Evolutionary conservation across 2,329 filamentous ascomycete species (phyloP), one percentile per base, ranked within the genome.

Genomic region (Aspergillaceae sp.): DNA sequence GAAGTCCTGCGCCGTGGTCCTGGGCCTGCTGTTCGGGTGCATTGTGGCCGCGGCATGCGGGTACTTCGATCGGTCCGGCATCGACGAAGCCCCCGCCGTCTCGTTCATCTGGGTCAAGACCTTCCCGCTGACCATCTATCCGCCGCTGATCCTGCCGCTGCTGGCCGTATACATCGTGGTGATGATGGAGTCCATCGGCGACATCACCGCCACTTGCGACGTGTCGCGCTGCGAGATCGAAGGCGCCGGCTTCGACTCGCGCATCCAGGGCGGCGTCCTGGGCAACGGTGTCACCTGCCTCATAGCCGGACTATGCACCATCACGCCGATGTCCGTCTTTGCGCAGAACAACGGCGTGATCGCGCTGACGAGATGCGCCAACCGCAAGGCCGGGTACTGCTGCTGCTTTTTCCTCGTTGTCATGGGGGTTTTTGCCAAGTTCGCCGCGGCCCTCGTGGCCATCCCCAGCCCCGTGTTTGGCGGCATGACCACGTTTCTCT

Each of bases 51-150:
- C 71, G 6, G 79, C 80, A 3, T 80, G 75, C 48, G 81, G 81
- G 8, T 85, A 85, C 64, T 85, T 84, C 58, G 79, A 80, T 44
- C 64, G 68, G 8, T 69, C 70, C 4, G 72, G 74, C 35, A 84
- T 86, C 53, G 72, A 79, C 48, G 68, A 72, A 5, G 80, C 82
- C 0, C 81, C 82, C 0, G 77, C 74, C 1, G 79, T 69, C 3
- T 82, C 78, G n/a, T 86, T 86, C 64, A 77, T 85, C 58, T 86
- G 82, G 82, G 78, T 84, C 19, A 73, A 82, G 50, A 85, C 80
- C 0, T 86, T 85, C 71, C 76, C 76, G n/a, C 66, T 86, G 5
- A 73, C 69, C 5, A 70, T 85, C 6, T 84, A 86, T 53, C 78
- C 77, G 0, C 82, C 82, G 0, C 71, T 85, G n/a, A 78, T 85